Evolutionary conservation across 257 asterid genomes (phyloP), one percentile per base, ranked within the genome.

Genomic region (Fraxinus anomala): DNA sequence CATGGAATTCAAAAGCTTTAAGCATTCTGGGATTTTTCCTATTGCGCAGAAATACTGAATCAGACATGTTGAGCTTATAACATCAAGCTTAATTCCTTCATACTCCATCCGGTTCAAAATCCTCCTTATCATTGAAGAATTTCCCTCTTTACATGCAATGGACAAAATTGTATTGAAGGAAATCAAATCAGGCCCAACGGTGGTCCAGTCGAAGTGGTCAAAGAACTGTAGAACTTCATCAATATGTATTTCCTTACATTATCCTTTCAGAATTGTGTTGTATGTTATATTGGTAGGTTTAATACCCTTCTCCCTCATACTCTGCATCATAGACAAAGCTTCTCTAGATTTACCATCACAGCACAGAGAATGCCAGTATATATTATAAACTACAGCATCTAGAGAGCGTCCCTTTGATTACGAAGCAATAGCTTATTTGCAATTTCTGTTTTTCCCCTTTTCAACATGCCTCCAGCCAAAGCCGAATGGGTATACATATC

Each of bases 111-210:
- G 80, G 80, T 73, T 8, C 79, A 88, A 33, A 77, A 89, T 85
- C 79, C 73, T 69, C 33, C 76, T 67, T 26, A 89, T 80, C 83
- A 80, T 69, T 74, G 84, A 24, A 24, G 85, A 77, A 68, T 87
- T 72, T 63, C 79, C 83, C 49, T 71, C 84, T 80, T 84, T 85
- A 82, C 93, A 87, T 11, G 97, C 93, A 65, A 84, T 88, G 73
- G 95, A 86, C 65, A 91, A 65, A 37, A 91, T 78, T 14, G 84
- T 88, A 76, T 88, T 89, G 78, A 84, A 85, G 54, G 97, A 87
- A 79, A 89, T 70, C 82, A 76, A 67, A 70, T 91, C 94, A 40
- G 97, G 91, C 47, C 87, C 86, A 69, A 75, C 74, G 59, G 59
- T 61, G 40, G 89, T 79, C 92, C 92, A 89, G 56, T 81, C 79